Percentiles rank a stretch among this genome's conserved stretches.
These are phyloP conservation scores for Mortierella sp. DNA, from an alignment of 371 early-diverging fungal species.

Conservation along the genomic window DNA sequence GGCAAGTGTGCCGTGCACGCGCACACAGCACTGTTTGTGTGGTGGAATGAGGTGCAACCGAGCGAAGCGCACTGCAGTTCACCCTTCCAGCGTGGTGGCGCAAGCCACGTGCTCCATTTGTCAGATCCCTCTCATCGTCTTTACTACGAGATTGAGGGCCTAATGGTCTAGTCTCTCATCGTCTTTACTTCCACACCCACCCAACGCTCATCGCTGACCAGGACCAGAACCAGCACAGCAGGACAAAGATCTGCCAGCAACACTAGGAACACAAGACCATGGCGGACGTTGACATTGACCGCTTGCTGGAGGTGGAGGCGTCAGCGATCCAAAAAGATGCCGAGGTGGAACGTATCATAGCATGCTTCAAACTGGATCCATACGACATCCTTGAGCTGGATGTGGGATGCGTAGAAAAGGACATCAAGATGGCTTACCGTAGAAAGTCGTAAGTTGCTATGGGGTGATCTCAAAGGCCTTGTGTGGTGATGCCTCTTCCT, in stretches of 20 bases:
- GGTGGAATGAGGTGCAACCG: no score
- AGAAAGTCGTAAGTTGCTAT: conserved; percentile 67
- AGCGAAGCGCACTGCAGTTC: no score
- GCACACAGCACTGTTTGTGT: no score
- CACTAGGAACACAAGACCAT: conserved; percentile 6
- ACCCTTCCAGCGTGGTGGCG: no score
- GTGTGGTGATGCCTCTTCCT: neutral
- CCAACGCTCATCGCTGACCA: no score
- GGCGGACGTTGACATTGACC: conserved; percentile 73
- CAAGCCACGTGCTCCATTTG: no score
- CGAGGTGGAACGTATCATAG: conserved; percentile 89
- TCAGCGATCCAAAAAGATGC: conserved; percentile 67
- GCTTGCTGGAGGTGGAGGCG: conserved; percentile 70
- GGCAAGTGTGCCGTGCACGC: no score
- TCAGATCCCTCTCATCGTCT: no score
- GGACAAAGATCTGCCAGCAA: neutral
- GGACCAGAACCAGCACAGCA: neutral
- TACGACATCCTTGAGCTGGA: conserved; percentile 85
- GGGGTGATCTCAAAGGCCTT: no score
- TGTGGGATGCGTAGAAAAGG: conserved; percentile 61
- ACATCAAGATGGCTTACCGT: conserved; percentile 81
- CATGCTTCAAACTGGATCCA: conserved; percentile 80
- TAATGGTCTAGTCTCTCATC: no score
- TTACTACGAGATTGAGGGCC: no score
- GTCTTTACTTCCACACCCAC: no score